Evolutionary conservation across 2,329 filamentous ascomycete species (phyloP), one percentile per base, ranked within the genome.

Genomic region (Aspergillaceae sp.): DNA sequence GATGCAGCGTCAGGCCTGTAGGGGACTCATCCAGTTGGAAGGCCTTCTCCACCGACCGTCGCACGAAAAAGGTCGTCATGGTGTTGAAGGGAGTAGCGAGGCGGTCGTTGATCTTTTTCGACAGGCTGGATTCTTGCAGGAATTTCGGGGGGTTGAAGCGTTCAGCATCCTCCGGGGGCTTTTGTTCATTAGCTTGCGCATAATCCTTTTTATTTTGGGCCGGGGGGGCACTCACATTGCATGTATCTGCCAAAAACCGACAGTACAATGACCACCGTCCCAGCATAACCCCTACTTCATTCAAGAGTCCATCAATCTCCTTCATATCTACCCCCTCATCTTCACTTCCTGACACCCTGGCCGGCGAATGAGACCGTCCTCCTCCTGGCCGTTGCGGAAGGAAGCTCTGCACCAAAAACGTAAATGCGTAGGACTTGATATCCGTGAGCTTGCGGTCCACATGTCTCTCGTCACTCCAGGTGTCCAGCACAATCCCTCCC

Each of bases 291-390:
- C 87, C 85, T 56, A 89, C 88, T 67, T 98, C 92, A 51, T 81
- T 89, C 4, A 98, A 74, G 7, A 97, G 69, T 0, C 80, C 84
- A 60, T 98, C 92, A 3, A 98, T 80, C 63, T 96, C 91, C 66
- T 91, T 96, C 87, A 97, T 95, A 60, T 96, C 89, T 26, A 97
- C 87, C 0, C 87, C 77, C 59, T 97, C 92, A 55, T 98, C 92
- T 63, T 96, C 90, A 42, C 41, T 33, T 9, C 26, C n/a, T 60
- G 84, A 88, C 7, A 85, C 77, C 2, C 63, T 60, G 1, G 86
- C 86, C 1, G 91, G 91, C 1, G 90, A 94, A 52, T 77, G 83
- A 34, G 87, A 80, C 40, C 87, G 79, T 2, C 84, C 78, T 2
- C 82, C 82, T 1, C 79, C 80, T 7, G 75, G 73, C 50, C 83